Evolutionary conservation across 139 green algal species (phyloP).

Genomic region (Chlorella sp.): DNA sequence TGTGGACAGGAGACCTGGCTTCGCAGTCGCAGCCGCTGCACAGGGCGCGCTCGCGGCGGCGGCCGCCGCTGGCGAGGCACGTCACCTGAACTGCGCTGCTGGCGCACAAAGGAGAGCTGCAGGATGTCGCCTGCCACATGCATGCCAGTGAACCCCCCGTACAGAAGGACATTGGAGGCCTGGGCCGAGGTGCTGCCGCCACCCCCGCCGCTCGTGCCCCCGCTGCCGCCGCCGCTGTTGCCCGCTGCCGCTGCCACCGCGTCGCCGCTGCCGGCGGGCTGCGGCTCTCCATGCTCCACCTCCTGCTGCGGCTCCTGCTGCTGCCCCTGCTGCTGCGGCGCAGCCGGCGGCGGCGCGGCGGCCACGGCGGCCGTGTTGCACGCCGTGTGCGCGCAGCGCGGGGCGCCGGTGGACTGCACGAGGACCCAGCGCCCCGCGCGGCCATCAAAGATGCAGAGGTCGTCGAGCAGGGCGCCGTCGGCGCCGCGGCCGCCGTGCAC

Average conservation of each 20-base stretch:
- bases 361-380: too few species aligned
- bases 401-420: constrained; percentile 45
- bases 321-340: background rate
- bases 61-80: too few species aligned
- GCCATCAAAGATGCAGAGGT: constrained; percentile 56
- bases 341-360: too few species aligned
- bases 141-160: constrained; percentile 58
- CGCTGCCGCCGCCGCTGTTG: constrained; percentile 1
- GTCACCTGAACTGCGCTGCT: constrained; percentile 24
- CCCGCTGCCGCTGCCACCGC: constrained; percentile 1
- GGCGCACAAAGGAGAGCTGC: constrained; percentile 31
- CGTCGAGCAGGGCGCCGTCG: constrained; percentile 48
- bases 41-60: too few species aligned
- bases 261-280: background rate
- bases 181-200: background rate
- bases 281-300: constrained; percentile 4
- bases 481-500: constrained; percentile 58
- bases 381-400: constrained; percentile 56
- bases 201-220: background rate
- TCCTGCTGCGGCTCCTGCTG: constrained; percentile 22
- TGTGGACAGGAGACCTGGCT: too few species aligned
- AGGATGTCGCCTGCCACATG: constrained; percentile 55
- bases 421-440: constrained; percentile 43
- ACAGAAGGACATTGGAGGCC: constrained; percentile 44
- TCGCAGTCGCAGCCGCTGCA: too few species aligned